Conservation (phyloP, 139 green algal genomes). For the Coccomyxa sp. region DNA sequence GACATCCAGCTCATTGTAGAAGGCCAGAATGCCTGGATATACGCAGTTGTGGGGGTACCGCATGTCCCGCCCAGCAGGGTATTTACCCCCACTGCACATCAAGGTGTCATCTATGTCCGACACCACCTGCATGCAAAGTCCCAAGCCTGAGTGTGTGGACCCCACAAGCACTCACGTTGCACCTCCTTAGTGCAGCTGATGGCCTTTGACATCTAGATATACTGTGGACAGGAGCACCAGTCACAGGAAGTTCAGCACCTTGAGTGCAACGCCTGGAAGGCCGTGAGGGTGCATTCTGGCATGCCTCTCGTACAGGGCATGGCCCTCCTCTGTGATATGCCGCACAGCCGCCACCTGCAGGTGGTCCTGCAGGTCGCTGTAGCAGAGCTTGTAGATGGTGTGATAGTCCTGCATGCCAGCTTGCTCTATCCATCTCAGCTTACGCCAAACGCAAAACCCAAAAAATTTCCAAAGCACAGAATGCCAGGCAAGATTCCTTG, state of each 20-base stretch:
- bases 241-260: background rate
- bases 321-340: slow-evolving; percentile 39
- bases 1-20: slow-evolving; percentile 46
- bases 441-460: too few relatives aligned
- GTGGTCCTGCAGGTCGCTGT: slow-evolving; percentile 49
- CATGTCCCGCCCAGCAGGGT: slow-evolving; percentile 26
- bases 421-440: too few relatives aligned
- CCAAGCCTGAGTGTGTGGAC: background rate
- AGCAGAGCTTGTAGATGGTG: slow-evolving; percentile 54
- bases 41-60: slow-evolving; percentile 34
- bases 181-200: background rate
- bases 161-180: background rate
- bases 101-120: slow-evolving; percentile 62
- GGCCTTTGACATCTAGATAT: background rate
- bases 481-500: too few relatives aligned
- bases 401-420: slow-evolving; percentile 60
- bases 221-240: background rate
- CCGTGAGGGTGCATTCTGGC: background rate
- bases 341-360: slow-evolving; percentile 35
- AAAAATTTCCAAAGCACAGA: too few relatives aligned
- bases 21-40: slow-evolving; percentile 46
- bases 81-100: slow-evolving; percentile 46
- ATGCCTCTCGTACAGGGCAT: slow-evolving; percentile 5
- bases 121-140: slow-evolving; percentile 32
- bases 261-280: slow-evolving; percentile 17